Evolutionary conservation across 2,329 filamentous ascomycete species (phyloP).

Genomic region (Diaporthe velutina): DNA sequence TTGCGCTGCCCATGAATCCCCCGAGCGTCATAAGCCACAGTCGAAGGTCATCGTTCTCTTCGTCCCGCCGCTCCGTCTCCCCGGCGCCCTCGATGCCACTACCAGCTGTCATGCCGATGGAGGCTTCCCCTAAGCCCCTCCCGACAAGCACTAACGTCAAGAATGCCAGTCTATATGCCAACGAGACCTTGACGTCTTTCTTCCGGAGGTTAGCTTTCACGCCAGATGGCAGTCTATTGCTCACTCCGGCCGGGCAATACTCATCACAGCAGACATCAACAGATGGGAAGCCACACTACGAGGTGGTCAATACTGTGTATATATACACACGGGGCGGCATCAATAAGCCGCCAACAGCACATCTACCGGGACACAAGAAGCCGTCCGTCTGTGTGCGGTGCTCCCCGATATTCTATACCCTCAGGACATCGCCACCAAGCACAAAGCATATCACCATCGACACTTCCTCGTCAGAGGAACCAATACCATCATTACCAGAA

Average conservation of each 20-base stretch:
- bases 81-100: constrained; percentile 94
- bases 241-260: constrained; percentile 96
- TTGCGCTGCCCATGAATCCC: constrained; percentile 95
- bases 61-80: constrained; percentile 86
- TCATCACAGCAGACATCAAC: constrained; percentile 79
- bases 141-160: constrained; percentile 71
- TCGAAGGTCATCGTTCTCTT: constrained; percentile 92
- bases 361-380: constrained; percentile 97
- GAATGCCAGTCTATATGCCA: constrained; percentile 93
- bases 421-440: constrained; percentile 75
- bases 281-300: constrained; percentile 82
- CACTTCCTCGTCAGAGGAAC: constrained; percentile 87
- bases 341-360: constrained; percentile 95
- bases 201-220: constrained; percentile 95
- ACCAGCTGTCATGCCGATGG: constrained; percentile 94
- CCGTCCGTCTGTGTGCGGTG: constrained; percentile 96
- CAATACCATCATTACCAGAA: constrained; percentile 87
- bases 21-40: constrained; percentile 90
- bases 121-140: constrained; percentile 85
- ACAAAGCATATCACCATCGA: constrained; percentile 96
- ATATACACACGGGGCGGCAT: constrained; percentile 97
- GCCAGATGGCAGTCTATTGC: constrained; percentile 91
- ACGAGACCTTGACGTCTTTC: constrained; percentile 97
- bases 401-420: constrained; percentile 88
- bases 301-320: constrained; percentile 97